A percentile compares a stretch with the other conserved stretches of the same genome.
Evolutionary conservation across 345 rosid genomes (phyloP).

Genomic region (Gossypium bickii): DNA sequence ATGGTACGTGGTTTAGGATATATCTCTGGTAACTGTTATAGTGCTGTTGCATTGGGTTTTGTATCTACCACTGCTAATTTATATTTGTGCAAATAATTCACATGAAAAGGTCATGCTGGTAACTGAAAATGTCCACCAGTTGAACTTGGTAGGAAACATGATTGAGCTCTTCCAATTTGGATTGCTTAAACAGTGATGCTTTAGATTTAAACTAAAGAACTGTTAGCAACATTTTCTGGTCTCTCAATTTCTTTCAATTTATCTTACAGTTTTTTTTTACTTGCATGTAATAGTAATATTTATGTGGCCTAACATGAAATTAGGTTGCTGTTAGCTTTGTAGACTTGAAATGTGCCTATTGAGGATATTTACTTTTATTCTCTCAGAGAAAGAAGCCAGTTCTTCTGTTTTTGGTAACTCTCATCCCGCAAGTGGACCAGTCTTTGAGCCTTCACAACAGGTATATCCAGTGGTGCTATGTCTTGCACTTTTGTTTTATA

Average conservation of each 20-base stretch:
- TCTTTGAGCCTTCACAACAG: conserved; percentile 34
- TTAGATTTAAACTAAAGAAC: neutral
- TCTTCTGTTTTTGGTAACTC: conserved; percentile 33
- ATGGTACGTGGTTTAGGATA: conserved; percentile 44
- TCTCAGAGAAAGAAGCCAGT: conserved; percentile 53
- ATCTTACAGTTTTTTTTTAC: neutral
- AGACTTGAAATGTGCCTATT: neutral
- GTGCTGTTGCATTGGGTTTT: neutral
- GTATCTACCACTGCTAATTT: neutral
- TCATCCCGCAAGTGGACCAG: conserved; percentile 31
- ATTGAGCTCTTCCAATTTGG: neutral
- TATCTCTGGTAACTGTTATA: neutral
- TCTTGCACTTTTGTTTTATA: neutral
- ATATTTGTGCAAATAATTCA: neutral
- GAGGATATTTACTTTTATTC: conserved; percentile 14
- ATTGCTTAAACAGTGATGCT: conserved; percentile 1
- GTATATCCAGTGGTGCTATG: conserved; percentile 47
- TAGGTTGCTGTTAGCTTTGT: conserved; percentile 1
- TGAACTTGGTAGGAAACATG: neutral
- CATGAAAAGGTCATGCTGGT: neutral
- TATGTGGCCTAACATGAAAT: neutral
- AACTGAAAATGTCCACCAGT: neutral
- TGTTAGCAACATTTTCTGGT: neutral
- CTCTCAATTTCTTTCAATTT: neutral
- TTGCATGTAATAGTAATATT: neutral